Evolutionary conservation across 2,329 filamentous ascomycete species (phyloP).

Genomic region (Alternaria hordeiaustralica): DNA sequence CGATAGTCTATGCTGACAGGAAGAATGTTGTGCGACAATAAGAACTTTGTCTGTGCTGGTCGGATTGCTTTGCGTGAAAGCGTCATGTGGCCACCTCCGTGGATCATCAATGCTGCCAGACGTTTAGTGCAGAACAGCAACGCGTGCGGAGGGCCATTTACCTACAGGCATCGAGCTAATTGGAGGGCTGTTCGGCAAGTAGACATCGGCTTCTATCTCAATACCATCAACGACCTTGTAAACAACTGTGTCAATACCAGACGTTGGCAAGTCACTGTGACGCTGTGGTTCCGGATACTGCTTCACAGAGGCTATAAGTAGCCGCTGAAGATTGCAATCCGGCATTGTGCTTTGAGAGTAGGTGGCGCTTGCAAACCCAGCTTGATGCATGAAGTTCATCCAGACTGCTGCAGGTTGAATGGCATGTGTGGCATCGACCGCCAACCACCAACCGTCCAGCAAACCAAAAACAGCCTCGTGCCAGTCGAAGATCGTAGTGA

Average conservation of each 20-base stretch:
- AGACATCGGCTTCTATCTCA: constrained; percentile 40
- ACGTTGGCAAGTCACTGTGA: neutral
- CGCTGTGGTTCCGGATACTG: constrained; percentile 2
- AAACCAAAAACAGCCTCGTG: constrained; percentile 28
- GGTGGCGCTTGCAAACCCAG: constrained; percentile 8
- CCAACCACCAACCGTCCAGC: constrained; percentile 34
- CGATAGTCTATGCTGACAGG: constrained; percentile 60
- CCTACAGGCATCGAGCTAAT: constrained; percentile 10
- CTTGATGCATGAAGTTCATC: constrained; percentile 12
- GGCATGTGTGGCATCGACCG: constrained; percentile 14
- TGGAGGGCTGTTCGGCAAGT: constrained; percentile 31
- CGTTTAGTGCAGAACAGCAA: constrained; percentile 8
- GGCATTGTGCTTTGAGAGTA: constrained; percentile 7
- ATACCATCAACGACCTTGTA: constrained; percentile 18
- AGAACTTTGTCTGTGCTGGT: constrained; percentile 45
- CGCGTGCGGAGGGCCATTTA: neutral
- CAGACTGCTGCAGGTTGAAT: constrained; percentile 10
- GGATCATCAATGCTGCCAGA: constrained; percentile 52
- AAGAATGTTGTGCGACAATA: constrained; percentile 52
- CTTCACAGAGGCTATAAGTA: constrained; percentile 8
- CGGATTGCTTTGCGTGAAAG: constrained; percentile 50
- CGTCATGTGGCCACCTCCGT: constrained; percentile 54
- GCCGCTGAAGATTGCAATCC: constrained; percentile 6
- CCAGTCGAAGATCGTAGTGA: constrained; percentile 21
- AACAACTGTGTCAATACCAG: constrained; percentile 10